Percentiles rank a stretch among this genome's conserved stretches.
Conservation (phyloP, 352 stramenopile genomes). For the Phytopythium helicoides region DNA sequence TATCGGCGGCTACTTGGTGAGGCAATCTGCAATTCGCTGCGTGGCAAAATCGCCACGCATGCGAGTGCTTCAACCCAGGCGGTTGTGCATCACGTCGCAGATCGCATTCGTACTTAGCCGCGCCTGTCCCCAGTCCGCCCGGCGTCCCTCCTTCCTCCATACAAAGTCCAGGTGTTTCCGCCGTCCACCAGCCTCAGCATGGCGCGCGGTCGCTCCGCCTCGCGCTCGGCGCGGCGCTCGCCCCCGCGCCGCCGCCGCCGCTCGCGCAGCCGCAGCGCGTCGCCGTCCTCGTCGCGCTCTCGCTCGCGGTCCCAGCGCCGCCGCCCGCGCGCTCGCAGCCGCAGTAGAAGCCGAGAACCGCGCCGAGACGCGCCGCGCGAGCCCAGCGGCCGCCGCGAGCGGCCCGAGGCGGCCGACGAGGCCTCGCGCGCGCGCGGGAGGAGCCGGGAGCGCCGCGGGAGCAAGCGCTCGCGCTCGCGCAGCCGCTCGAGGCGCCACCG, state of each 20-base stretch:
- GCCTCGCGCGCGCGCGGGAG: neutral
- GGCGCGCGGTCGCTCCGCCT: slow-evolving; percentile 13
- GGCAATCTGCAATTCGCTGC: too few species aligned
- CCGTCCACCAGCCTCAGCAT: slow-evolving; percentile 2
- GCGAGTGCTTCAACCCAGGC: too few species aligned
- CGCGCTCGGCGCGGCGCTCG: slow-evolving; percentile 1
- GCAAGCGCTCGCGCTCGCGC: neutral
- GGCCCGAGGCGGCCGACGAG: neutral
- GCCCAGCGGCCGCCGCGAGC: slow-evolving; percentile 13
- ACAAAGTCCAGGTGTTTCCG: slow-evolving; percentile 1
- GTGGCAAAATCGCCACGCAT: too few species aligned
- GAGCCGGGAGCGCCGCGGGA: neutral
- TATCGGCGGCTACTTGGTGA: too few species aligned
- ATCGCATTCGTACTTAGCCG: too few species aligned
- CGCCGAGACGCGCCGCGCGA: neutral
- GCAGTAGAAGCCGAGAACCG: too few species aligned
- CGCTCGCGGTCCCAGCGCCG: slow-evolving; percentile 17
- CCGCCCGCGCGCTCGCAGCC: neutral
- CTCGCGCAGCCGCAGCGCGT: neutral
- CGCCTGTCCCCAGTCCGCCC: too few species aligned
- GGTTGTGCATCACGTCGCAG: too few species aligned
- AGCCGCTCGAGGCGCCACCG: slow-evolving; percentile 1
- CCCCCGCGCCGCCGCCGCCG: neutral
- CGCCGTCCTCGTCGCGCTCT: slow-evolving; percentile 17
- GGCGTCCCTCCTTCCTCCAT: neutral